phyloP scores from a whole-genome alignment of 176 grass and related monocot species.

The Avena atlantica region DNA sequence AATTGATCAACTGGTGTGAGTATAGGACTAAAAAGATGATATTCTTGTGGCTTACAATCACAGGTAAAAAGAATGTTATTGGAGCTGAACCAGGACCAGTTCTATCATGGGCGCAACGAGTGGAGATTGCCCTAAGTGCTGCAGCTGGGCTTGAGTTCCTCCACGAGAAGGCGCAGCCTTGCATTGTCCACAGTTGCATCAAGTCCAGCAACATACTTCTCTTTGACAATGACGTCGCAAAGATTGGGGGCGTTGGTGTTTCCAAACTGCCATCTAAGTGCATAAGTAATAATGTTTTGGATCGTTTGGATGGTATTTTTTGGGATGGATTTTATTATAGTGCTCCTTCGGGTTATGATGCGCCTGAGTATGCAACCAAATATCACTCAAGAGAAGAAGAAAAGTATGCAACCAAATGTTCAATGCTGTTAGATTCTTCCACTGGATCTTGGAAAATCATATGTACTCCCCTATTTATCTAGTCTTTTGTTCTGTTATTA shows the following conservation, averaged over 20 bases:
- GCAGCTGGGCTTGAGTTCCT: constrained; percentile 76
- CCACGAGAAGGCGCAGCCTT: constrained; percentile 67
- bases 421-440: background rate
- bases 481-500: constrained; percentile 22
- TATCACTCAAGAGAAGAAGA: no score
- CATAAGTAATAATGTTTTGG: background rate
- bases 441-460: background rate
- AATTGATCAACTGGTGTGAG: background rate
- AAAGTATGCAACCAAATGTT: constrained; percentile 48
- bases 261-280: background rate
- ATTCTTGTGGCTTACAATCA: background rate
- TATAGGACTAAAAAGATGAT: background rate
- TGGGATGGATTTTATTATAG: no score
- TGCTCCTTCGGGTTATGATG: constrained; percentile 62
- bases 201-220: constrained; percentile 88
- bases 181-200: constrained; percentile 64
- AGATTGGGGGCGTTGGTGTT: background rate
- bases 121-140: constrained; percentile 56
- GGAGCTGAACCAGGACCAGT: constrained; percentile 60
- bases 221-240: background rate
- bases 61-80: constrained; percentile 72
- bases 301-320: background rate
- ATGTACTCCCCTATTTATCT: background rate
- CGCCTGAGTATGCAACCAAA: constrained; percentile 65
- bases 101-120: constrained; percentile 67